A percentile compares a stretch with the other conserved stretches of the same genome.
Conservation (phyloP, 768 basidiomycete species). For the Xerocomellus amylosporus region DNA sequence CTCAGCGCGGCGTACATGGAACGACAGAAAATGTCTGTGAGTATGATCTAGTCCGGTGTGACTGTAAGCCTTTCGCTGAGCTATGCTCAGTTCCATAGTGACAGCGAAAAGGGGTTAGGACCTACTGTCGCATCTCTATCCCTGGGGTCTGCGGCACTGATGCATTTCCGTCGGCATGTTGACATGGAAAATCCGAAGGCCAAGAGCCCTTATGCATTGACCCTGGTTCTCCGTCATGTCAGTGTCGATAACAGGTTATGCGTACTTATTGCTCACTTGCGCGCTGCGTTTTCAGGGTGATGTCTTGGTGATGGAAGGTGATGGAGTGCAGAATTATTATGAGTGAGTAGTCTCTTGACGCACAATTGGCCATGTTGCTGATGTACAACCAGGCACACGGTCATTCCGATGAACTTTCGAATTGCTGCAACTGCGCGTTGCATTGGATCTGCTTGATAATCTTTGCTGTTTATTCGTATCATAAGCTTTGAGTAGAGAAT, state of each 20-base stretch:
- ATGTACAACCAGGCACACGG: conserved; percentile 57
- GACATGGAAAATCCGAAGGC: conserved; percentile 34
- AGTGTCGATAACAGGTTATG: conserved; percentile 11
- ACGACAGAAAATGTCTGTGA: conserved; percentile 77
- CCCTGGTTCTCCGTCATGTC: conserved; percentile 67
- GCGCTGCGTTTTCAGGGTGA: conserved; percentile 57
- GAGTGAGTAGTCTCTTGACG: conserved; percentile 46
- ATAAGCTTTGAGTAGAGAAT: neutral
- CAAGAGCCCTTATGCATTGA: conserved; percentile 40
- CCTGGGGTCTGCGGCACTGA: conserved; percentile 70
- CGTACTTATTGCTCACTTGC: conserved; percentile 3
- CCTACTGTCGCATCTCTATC: conserved; percentile 74
- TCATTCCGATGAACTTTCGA: conserved; percentile 69
- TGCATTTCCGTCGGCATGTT: conserved; percentile 67
- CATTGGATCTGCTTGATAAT: conserved; percentile 42
- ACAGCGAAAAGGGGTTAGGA: conserved; percentile 71
- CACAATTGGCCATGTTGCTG: conserved; percentile 7
- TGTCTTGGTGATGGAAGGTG: conserved; percentile 74
- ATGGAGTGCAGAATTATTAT: conserved; percentile 62
- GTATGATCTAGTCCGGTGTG: conserved; percentile 16
- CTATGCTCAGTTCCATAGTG: conserved; percentile 66
- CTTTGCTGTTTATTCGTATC: neutral
- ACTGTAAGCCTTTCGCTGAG: conserved; percentile 3
- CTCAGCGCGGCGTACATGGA: conserved; percentile 85
- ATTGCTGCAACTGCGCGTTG: conserved; percentile 77